These are phyloP conservation scores for Hydrangea macrophylla DNA, from an alignment of 148 eudicot species.

Conservation along the genomic window DNA sequence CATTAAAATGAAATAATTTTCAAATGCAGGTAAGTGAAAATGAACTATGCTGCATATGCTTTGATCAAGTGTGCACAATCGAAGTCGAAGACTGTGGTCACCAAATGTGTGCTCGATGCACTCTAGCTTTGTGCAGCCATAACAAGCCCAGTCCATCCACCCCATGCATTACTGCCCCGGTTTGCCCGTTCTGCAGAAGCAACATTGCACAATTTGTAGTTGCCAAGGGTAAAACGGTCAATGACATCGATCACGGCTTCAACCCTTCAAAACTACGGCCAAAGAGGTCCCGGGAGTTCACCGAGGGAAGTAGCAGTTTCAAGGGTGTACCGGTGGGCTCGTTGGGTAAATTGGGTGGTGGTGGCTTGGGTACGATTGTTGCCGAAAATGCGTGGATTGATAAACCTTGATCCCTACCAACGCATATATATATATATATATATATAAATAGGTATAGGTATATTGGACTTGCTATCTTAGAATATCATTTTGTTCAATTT, in stretches of 20 bases:
- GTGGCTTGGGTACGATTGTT: conserved; percentile 69
- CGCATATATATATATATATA: conserved; percentile 23
- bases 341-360: conserved; percentile 53
- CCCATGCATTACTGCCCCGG: conserved; percentile 51
- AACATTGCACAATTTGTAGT: conserved; percentile 68
- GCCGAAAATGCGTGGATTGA: conserved; percentile 55
- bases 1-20: too few relatives aligned
- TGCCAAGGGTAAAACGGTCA: conserved; percentile 37
- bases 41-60: conserved; percentile 92
- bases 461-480: too few relatives aligned
- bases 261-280: conserved; percentile 50
- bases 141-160: conserved; percentile 89
- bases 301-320: conserved; percentile 96
- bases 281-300: conserved; percentile 56
- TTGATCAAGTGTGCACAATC: conserved; percentile 92
- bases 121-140: conserved; percentile 89
- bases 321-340: conserved; percentile 68
- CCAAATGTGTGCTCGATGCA: conserved; percentile 96
- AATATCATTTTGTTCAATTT: too few relatives aligned
- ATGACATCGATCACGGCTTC: conserved; percentile 34
- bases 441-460: too few relatives aligned
- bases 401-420: conserved; percentile 48
- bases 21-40: conserved; percentile 67
- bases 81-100: conserved; percentile 95
- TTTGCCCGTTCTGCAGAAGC: conserved; percentile 97